Percentiles rank a stretch among this genome's conserved stretches.
Evolutionary conservation across 2,329 filamentous ascomycete species (phyloP).

Genomic region (Pyricularia sp.): DNA sequence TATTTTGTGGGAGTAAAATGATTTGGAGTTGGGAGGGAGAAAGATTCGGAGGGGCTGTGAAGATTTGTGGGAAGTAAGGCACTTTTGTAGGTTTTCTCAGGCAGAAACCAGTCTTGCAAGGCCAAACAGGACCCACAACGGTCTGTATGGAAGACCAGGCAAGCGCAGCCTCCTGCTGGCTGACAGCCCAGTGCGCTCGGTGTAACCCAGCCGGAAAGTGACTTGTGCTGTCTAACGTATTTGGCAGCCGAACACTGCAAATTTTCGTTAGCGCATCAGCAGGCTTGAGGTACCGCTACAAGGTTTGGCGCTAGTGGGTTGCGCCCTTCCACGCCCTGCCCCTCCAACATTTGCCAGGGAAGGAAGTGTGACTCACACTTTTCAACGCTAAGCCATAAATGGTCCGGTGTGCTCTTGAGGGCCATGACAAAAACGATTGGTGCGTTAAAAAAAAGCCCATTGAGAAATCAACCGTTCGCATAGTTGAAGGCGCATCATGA

Average conservation of each 20-base stretch:
- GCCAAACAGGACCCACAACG: neutral
- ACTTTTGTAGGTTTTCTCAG: slow-evolving; percentile 35
- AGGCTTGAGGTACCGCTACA: neutral
- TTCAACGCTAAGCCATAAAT: slow-evolving; percentile 4
- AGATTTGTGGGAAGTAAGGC: slow-evolving; percentile 16
- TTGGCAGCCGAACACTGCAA: neutral
- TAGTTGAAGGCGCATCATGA: neutral
- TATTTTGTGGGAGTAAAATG: slow-evolving; percentile 19
- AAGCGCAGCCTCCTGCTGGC: slow-evolving; percentile 1
- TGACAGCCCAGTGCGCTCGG: neutral
- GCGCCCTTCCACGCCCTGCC: neutral
- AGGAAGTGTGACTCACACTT: slow-evolving; percentile 19
- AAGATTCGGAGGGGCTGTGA: slow-evolving; percentile 12
- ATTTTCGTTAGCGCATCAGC: neutral
- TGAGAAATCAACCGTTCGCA: neutral
- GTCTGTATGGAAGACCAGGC: neutral
- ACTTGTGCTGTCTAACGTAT: neutral
- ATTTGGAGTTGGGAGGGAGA: slow-evolving; percentile 25
- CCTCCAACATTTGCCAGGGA: neutral
- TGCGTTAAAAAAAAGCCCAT: neutral
- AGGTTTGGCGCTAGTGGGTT: neutral
- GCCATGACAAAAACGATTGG: neutral
- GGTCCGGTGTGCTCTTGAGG: neutral
- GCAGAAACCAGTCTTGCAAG: slow-evolving; percentile 24
- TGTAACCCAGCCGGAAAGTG: neutral